Evolutionary conservation across 768 basidiomycete genomes (phyloP), one percentile per base, ranked within the genome.

Genomic region (Collybia sordida): DNA sequence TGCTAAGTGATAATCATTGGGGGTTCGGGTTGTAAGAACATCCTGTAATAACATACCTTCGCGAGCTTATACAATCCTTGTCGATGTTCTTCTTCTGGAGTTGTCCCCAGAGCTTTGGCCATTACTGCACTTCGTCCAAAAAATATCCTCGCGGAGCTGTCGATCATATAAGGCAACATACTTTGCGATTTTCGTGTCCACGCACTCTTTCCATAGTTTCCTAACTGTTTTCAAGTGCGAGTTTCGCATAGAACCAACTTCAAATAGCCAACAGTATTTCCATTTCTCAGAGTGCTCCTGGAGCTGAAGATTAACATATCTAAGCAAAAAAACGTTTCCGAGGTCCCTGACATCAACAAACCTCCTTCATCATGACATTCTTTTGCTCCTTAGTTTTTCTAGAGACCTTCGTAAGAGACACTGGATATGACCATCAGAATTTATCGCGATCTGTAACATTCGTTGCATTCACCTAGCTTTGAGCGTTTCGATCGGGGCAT

Each of bases 351-450:
- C 42, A 25, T 17, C 28, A 52, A 67, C 80, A 36, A 50, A 92
- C 91, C 72, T 93, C 85, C 51, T 78, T 79, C 64, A 98, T 85
- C 63, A 96, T 73, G 42, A 81, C 83, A 56, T 74, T 80, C 79
- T 99, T 99, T 62, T 94, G 86, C 64, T 91, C 93, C 67, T 80
- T 88, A 21, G 89, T 93, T 79, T 97, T 95, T 69, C 96, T 94
- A 8, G 82, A 74, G 64, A 96, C 94, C 75, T 98, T 93, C 38
- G 97, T 94, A 63, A 99, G 75, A 22, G 95, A 89, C 27, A 98
- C 93, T 91, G 67, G 55, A 58, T 18, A 50, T 42, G 49, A 54
- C 40, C 46, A 36, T 44, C 41, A 49, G 39, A 28, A 28, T 43
- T 54, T 36, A 44, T 47, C 46, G 9, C 25, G n/a, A 42, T 50